Conservation (phyloP, 2,329 filamentous ascomycete species). For the Ceratocystis cubensis region DNA sequence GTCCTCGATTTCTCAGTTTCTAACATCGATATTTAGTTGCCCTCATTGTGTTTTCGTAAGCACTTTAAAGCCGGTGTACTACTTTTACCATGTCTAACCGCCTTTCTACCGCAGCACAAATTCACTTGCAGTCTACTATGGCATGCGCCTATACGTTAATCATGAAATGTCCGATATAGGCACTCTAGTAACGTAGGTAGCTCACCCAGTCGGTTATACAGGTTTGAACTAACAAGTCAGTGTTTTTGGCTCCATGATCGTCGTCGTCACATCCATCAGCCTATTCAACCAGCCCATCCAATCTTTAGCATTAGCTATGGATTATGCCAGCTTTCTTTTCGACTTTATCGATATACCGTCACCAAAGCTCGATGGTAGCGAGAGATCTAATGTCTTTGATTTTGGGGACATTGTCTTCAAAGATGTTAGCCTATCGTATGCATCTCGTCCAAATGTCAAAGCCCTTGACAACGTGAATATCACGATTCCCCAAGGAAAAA, state of each 20-base stretch:
- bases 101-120: constrained; percentile 20
- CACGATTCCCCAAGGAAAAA: constrained; percentile 48
- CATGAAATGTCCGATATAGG: constrained; percentile 22
- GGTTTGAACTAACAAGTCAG: constrained; percentile 16
- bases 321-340: constrained; percentile 31
- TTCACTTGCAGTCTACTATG: constrained; percentile 24
- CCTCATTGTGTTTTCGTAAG: constrained; percentile 16
- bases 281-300: constrained; percentile 29
- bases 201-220: background rate
- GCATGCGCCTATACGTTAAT: constrained; percentile 23
- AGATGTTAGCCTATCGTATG: constrained; percentile 61
- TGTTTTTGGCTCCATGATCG: constrained; percentile 25
- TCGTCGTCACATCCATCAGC: constrained; percentile 27
- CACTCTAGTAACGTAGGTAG: constrained; percentile 24
- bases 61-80: background rate
- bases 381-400: constrained; percentile 32
- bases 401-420: constrained; percentile 47
- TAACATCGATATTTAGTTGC: constrained; percentile 4
- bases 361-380: background rate
- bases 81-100: background rate
- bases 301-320: constrained; percentile 28
- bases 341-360: constrained; percentile 31
- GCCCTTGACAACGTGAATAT: constrained; percentile 49
- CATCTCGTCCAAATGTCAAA: constrained; percentile 49
- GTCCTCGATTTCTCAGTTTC: background rate